A percentile compares a stretch with the other conserved stretches of the same genome.
phyloP scores from a whole-genome alignment of 1,284 basidiomycete species.

The Taiwanofungus camphoratus region DNA sequence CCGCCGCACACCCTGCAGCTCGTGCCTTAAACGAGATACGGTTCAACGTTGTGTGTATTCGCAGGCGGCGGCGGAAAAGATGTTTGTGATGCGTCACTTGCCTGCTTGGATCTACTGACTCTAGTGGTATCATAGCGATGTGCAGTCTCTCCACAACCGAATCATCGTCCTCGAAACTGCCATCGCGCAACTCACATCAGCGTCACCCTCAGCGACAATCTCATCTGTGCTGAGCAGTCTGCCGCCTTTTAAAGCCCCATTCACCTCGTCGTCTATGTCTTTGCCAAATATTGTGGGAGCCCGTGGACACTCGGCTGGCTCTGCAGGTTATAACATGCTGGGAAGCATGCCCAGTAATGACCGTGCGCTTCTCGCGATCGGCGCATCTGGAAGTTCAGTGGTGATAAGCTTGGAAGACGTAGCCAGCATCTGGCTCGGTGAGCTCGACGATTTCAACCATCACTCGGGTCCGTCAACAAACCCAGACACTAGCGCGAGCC shows the following conservation, averaged over 20 bases:
- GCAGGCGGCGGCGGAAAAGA: conserved; percentile 75
- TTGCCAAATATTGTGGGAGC: too few species aligned
- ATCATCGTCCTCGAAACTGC: conserved; percentile 55
- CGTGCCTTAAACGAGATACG: conserved; percentile 73
- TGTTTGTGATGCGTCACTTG: conserved; percentile 39
- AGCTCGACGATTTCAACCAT: conserved; percentile 17
- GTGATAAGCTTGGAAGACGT: conserved; percentile 53
- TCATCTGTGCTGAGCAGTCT: conserved; percentile 15
- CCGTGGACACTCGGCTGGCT: too few species aligned
- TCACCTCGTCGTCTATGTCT: conserved; percentile 5
- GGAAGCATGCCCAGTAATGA: conserved; percentile 31
- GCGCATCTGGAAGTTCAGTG: conserved; percentile 43
- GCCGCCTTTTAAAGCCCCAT: conserved; percentile 19
- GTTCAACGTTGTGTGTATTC: conserved; percentile 69
- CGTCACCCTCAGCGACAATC: conserved; percentile 14
- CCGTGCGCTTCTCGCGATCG: conserved; percentile 35
- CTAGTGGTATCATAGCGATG: conserved; percentile 40
- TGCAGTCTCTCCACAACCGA: conserved; percentile 76
- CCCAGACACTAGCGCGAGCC: conserved; percentile 9
- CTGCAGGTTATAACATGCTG: conserved; percentile 16
- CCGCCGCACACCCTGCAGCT: conserved; percentile 65
- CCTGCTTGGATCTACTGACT: not conserved
- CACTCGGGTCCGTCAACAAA: conserved; percentile 10
- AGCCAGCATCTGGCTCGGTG: conserved; percentile 47
- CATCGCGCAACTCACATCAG: conserved; percentile 39